Evolutionary conservation across 352 stramenopile genomes (phyloP), one percentile per base, ranked within the genome.

Genomic region (Stephanocyclus meneghinianus): DNA sequence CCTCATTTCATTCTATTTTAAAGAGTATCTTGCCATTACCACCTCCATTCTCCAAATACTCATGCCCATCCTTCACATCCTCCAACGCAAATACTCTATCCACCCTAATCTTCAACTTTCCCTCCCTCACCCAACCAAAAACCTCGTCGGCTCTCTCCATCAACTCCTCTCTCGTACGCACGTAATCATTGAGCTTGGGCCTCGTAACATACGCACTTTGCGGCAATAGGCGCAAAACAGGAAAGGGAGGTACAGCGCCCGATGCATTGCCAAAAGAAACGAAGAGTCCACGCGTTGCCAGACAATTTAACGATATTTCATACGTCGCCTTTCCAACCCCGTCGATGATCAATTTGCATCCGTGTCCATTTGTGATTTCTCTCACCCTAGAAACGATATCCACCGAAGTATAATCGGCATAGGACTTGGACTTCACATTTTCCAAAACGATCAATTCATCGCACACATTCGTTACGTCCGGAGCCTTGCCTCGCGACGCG

Each of bases 261-360:
- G 81, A 90, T 15, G 89, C 83, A 80, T 92, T 92, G 15, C 89
- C 89, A 80, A 91, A 92, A 4, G 80, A 87, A 47, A 92, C 82
- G 59, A 86, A 88, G 47, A 92, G 71, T 15, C 89, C 89, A n/a
- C 89, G 76, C 35, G 48, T 76, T 30, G 80, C 70, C 2, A 93
- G 59, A 50, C 76, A 91, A 42, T 81, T 57, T 9, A 92, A 57
- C 32, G 84, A 90, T 62, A 87, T 88, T 68, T 91, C 86, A 44
- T 76, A 73, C 0, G 88, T 93, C n/a, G 60, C 74, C 62, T 83
- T 81, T 48, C 82, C 82, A 35, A 91, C 69, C 10, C 81, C 85
- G 74, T 91, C 85, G 69, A 91, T 82, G 18, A 91, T 62, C 0
- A 82, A 78, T 42, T 91, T 91, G 74, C 71, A 79, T 26, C 86